Percentiles rank a stretch among this genome's conserved stretches.
Evolutionary conservation across 345 rosid species (phyloP).

Genomic region (Garcia nutans): DNA sequence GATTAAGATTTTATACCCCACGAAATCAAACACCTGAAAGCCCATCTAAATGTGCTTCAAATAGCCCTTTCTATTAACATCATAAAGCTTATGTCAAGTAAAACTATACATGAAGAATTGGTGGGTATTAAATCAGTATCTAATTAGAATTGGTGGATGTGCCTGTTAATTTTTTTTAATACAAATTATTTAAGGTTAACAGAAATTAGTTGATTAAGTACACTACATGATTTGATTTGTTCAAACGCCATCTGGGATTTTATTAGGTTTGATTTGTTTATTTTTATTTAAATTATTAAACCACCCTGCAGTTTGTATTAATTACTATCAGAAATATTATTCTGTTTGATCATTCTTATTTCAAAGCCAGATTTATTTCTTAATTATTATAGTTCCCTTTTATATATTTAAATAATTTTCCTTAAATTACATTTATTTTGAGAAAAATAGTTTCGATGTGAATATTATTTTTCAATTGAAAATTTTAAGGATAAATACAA

Average conservation of each 20-base stretch:
- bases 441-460: too few relatives aligned
- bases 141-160: slow-evolving; percentile 24
- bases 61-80: slow-evolving; percentile 33
- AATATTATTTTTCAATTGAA: too few relatives aligned
- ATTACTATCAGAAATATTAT: not conserved
- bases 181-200: not conserved
- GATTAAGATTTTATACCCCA: slow-evolving; percentile 57
- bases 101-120: slow-evolving; percentile 22
- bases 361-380: too few relatives aligned
- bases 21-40: slow-evolving; percentile 45
- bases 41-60: slow-evolving; percentile 30
- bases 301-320: too few relatives aligned
- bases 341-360: not conserved
- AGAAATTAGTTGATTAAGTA: slow-evolving; percentile 13
- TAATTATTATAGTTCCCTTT: too few relatives aligned
- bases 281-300: too few relatives aligned
- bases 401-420: too few relatives aligned
- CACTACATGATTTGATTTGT: slow-evolving; percentile 7
- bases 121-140: slow-evolving; percentile 31
- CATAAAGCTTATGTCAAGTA: slow-evolving; percentile 17
- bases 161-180: not conserved
- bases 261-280: slow-evolving; percentile 9
- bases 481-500: too few relatives aligned
- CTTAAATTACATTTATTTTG: too few relatives aligned
- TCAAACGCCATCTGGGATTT: not conserved